Conservation (phyloP, 345 rosid species). For the Citrus medica region DNA sequence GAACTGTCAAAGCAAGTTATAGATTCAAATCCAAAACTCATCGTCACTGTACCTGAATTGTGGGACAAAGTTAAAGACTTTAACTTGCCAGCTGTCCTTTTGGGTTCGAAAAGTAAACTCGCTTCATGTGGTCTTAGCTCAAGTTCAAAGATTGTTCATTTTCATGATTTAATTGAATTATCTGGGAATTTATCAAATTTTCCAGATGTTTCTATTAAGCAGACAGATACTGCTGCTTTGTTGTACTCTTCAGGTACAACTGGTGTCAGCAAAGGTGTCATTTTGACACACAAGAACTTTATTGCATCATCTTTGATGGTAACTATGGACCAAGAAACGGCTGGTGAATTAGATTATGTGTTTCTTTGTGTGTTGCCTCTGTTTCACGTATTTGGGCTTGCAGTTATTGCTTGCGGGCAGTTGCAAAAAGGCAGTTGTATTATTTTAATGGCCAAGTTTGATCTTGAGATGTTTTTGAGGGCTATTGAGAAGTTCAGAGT, state of each 20-base stretch:
- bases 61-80: slow-evolving; percentile 59
- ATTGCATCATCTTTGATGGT: slow-evolving; percentile 61
- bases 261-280: slow-evolving; percentile 84
- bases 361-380: slow-evolving; percentile 73
- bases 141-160: slow-evolving; percentile 29
- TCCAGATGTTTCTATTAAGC: slow-evolving; percentile 43
- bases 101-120: slow-evolving; percentile 39
- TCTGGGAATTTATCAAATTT: slow-evolving; percentile 43
- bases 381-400: slow-evolving; percentile 87
- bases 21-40: slow-evolving; percentile 66
- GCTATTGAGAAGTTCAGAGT: slow-evolving; percentile 55
- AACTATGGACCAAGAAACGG: slow-evolving; percentile 47
- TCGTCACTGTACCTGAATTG: slow-evolving; percentile 56
- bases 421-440: slow-evolving; percentile 60
- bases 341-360: slow-evolving; percentile 48
- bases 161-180: slow-evolving; percentile 45
- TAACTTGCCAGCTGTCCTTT: slow-evolving; percentile 51
- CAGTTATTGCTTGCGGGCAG: slow-evolving; percentile 45
- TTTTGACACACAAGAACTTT: slow-evolving; percentile 73
- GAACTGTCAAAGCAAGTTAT: slow-evolving; percentile 72
- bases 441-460: slow-evolving; percentile 66
- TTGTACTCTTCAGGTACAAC: slow-evolving; percentile 93
- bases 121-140: slow-evolving; percentile 12
- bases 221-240: slow-evolving; percentile 62
- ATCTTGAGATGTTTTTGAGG: slow-evolving; percentile 51